Evolutionary conservation across 306 rosid genomes (phyloP).

Genomic region (Sophora flavescens): DNA sequence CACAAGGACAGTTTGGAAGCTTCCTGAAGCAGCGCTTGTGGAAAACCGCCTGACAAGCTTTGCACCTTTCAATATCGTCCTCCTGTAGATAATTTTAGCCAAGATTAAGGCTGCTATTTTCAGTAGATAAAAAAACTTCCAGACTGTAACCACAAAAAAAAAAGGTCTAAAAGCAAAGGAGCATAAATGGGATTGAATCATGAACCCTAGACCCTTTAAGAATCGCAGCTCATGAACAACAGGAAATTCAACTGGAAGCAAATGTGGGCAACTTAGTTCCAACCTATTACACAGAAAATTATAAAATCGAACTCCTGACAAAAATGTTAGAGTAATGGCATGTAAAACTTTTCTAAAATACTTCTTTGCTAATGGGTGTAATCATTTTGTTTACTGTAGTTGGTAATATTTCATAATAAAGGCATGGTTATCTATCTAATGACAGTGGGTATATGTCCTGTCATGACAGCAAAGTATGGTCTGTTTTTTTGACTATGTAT

Average conservation of each 20-base stretch:
- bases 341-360: no score
- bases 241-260: conserved; percentile 11
- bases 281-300: background rate
- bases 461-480: no score
- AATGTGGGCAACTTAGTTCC: background rate
- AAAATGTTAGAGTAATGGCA: no score
- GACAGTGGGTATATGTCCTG: no score
- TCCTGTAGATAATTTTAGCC: conserved; percentile 67
- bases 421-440: no score
- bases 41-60: conserved; percentile 74
- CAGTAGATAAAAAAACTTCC: conserved; percentile 29
- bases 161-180: background rate
- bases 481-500: no score
- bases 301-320: background rate
- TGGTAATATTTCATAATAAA: no score
- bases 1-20: no score
- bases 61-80: conserved; percentile 74
- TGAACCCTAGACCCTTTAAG: background rate
- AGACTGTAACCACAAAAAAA: background rate
- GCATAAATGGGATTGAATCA: conserved; percentile 11
- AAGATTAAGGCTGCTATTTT: conserved; percentile 35
- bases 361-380: no score
- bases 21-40: no score
- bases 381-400: no score
- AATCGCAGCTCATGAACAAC: background rate